These are phyloP conservation scores for Knoxia roxburghii DNA, from an alignment of 257 asterid species.

Conservation along the genomic window DNA sequence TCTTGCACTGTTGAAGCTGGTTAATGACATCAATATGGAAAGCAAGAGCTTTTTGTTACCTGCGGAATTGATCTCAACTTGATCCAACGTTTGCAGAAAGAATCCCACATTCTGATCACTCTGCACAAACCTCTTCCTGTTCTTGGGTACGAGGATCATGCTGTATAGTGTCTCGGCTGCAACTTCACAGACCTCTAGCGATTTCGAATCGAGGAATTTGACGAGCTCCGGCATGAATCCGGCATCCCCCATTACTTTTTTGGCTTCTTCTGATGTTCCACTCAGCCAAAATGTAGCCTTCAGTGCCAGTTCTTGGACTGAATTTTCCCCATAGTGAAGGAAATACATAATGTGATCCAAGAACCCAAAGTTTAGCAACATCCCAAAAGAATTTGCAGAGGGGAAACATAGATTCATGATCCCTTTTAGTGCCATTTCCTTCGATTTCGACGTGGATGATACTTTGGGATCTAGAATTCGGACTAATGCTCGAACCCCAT, in stretches of 20 bases:
- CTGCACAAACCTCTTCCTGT: conserved; percentile 65
- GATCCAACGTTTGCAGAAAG: conserved; percentile 71
- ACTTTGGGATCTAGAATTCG: conserved; percentile 60
- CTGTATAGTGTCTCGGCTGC: conserved; percentile 73
- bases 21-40: conserved; percentile 66
- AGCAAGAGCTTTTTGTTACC: conserved; percentile 65
- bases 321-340: conserved; percentile 53
- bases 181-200: conserved; percentile 62
- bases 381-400: conserved; percentile 28
- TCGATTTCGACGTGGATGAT: conserved; percentile 46
- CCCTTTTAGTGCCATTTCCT: conserved; percentile 69
- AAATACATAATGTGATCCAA: conserved; percentile 61
- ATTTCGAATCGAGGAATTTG: conserved; percentile 58
- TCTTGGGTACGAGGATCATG: conserved; percentile 61
- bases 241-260: conserved; percentile 83
- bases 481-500: conserved; percentile 57
- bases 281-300: conserved; percentile 83
- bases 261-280: conserved; percentile 71
- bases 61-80: conserved; percentile 35
- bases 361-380: conserved; percentile 42
- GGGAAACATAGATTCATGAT: conserved; percentile 55
- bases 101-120: conserved; percentile 56
- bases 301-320: conserved; percentile 66
- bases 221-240: conserved; percentile 79
- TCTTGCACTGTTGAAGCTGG: conserved; percentile 68